Evolutionary conservation across 106 monocot species (phyloP).

Genomic region (Allium sativum): DNA sequence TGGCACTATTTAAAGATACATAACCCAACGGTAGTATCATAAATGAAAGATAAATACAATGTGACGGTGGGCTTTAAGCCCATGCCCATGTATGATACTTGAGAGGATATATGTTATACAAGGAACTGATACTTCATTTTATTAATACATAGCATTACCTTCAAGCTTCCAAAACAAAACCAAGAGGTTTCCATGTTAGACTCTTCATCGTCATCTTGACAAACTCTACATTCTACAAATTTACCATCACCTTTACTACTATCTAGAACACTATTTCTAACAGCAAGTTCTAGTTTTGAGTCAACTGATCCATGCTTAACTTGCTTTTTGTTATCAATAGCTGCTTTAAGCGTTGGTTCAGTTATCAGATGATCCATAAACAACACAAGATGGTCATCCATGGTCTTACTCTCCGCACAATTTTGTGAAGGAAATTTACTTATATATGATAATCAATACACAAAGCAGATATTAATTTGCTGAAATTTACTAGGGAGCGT

Average conservation of each 20-base stretch:
- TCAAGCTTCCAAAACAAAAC: constrained; percentile 74
- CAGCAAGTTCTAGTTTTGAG: not conserved
- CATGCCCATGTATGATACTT: too few relatives aligned
- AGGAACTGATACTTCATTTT: too few relatives aligned
- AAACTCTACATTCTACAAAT: constrained; percentile 63
- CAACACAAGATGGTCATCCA: constrained; percentile 79
- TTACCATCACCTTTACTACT: constrained; percentile 1
- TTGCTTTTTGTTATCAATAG: constrained; percentile 38
- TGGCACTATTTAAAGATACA: too few relatives aligned
- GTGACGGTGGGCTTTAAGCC: too few relatives aligned
- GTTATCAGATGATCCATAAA: constrained; percentile 53
- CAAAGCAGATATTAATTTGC: not conserved
- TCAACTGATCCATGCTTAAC: constrained; percentile 4
- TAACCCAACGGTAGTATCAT: too few relatives aligned
- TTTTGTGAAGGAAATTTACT: too few relatives aligned
- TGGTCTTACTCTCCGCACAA: constrained; percentile 6
- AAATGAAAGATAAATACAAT: too few relatives aligned
- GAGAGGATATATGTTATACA: too few relatives aligned
- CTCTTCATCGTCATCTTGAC: constrained; percentile 65
- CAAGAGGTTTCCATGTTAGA: constrained; percentile 66
- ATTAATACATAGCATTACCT: too few relatives aligned
- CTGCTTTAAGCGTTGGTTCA: constrained; percentile 45
- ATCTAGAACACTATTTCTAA: constrained; percentile 7
- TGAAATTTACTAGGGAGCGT: too few relatives aligned
- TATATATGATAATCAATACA: not conserved